Base-by-base conservation (phyloP, 805 yeast species). In the Zygosaccharomyces pseudorouxii region DNA sequence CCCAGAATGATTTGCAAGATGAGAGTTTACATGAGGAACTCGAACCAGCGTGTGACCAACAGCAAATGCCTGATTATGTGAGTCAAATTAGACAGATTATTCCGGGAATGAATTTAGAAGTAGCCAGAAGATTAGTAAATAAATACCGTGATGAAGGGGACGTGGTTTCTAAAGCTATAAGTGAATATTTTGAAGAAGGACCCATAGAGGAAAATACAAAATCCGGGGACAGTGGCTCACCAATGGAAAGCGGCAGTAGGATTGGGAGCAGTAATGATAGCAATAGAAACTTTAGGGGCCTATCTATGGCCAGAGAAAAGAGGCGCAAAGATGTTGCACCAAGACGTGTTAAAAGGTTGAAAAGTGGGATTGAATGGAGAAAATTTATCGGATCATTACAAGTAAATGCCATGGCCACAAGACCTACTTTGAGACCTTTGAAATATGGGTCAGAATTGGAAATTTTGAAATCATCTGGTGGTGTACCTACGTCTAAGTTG, bases 341-440 rank as follows among this genome's bases (percentile, higher is more conserved):
- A 16, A 30, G 51, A 29, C 33, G 42, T 3, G 31, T 30, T 2
- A 59, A 58, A 20, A 51, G 53, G 18, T 31, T 50, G 3, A 57
- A 61, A 9, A 47, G 53, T 5, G 20, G 46, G 1, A 31, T 54
- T 6, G 28, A 45, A n/a, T 72, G 75, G 75, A 62, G 69, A 48
- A 65, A 75, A 38, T 83, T 73, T 55, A 72, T 85, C 27, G 92
- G 92, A 0, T 70, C 84, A 0, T 49, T 83, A 9, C 77, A 76
- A 49, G 77, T 80, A 1, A 76, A 76, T 45, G 86, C 85, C 2
- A 81, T 86, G 84, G 85, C 89, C 10, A 84, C 89, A 0, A 68
- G 90, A 51, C 85, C 87, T 0, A 77, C 81, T 0, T 54, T 74
- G 22, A 71, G 69, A 23, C 74, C 78, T 0, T 47, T 64, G 1